phyloP scores from a whole-genome alignment of 2,329 filamentous ascomycete species.

The Dothiorella sarmentorum region DNA sequence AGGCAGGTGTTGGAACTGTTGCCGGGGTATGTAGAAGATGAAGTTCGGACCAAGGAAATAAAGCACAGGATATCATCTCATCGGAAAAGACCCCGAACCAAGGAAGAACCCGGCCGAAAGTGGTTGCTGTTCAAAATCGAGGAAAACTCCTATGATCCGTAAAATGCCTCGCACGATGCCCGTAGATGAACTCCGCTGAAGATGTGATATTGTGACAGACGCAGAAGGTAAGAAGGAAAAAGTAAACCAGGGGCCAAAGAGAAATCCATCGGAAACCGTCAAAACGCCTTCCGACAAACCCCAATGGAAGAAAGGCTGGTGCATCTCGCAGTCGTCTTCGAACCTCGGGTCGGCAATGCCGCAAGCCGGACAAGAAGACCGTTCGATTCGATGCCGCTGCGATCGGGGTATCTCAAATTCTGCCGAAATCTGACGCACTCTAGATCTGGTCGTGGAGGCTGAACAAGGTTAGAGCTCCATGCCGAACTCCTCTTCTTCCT shows the following conservation, averaged over 20 bases:
- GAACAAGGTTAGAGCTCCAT: constrained; percentile 59
- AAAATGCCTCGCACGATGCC: constrained; percentile 13
- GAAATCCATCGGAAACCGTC: constrained; percentile 4
- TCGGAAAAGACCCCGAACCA: constrained; percentile 3
- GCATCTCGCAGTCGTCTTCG: not conserved
- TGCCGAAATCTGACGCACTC: constrained; percentile 18
- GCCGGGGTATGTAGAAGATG: constrained; percentile 12
- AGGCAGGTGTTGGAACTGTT: constrained; percentile 2
- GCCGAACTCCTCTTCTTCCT: constrained; percentile 87
- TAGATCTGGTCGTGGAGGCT: constrained; percentile 5
- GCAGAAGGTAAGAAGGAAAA: not conserved
- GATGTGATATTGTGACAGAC: constrained; percentile 15
- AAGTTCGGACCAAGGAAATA: not conserved
- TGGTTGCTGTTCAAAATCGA: constrained; percentile 7
- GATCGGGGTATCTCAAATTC: constrained; percentile 19
- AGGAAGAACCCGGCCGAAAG: not conserved
- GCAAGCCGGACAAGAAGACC: constrained; percentile 2
- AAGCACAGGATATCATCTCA: constrained; percentile 15
- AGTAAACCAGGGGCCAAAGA: not conserved
- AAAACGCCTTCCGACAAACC: constrained; percentile 13
- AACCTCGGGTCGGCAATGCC: not conserved
- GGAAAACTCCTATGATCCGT: constrained; percentile 14
- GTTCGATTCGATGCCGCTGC: constrained; percentile 14
- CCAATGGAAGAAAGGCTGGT: constrained; percentile 5
- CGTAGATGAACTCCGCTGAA: constrained; percentile 12